phyloP scores from a whole-genome alignment of 108 stramenopile species.

The Ochromonas danica region DNA sequence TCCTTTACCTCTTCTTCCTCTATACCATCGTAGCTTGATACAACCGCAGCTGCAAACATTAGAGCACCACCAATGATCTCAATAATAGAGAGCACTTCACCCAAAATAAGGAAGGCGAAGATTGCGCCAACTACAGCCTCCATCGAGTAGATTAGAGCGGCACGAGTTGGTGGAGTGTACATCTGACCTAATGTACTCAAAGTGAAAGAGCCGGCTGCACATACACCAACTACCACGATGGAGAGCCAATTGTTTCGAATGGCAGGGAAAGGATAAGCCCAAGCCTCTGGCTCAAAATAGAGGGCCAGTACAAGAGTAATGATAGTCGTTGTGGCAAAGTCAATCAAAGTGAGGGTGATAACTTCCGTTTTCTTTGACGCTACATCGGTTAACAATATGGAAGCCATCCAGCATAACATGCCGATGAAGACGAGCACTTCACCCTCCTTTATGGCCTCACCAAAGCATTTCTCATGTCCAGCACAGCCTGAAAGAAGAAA shows the following conservation, averaged over 20 bases:
- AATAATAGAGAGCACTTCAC: neutral
- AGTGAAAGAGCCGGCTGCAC: neutral
- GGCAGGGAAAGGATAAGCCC: neutral
- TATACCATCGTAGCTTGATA: neutral
- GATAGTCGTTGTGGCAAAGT: slow-evolving; percentile 20
- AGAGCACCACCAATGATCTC: slow-evolving; percentile 24
- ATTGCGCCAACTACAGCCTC: slow-evolving; percentile 1
- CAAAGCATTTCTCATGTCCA: neutral
- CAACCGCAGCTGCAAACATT: slow-evolving; percentile 2
- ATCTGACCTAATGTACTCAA: slow-evolving; percentile 31
- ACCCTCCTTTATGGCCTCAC: neutral
- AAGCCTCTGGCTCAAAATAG: neutral
- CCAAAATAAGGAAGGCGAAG: neutral
- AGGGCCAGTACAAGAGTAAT: neutral
- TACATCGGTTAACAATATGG: slow-evolving; percentile 7
- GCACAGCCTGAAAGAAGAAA: slow-evolving; percentile 32
- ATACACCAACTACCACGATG: slow-evolving; percentile 2
- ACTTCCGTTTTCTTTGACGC: slow-evolving; percentile 5
- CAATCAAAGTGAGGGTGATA: neutral
- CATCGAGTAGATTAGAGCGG: slow-evolving; percentile 2
- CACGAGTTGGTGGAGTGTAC: slow-evolving; percentile 22
- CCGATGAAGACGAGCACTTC: slow-evolving; percentile 22
- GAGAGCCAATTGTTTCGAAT: slow-evolving; percentile 2
- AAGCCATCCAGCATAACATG: neutral
- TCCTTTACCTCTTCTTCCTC: slow-evolving; percentile 22